Evolutionary conservation across 768 basidiomycete species (phyloP).

Genomic region (Rhizopogon vulgaris): DNA sequence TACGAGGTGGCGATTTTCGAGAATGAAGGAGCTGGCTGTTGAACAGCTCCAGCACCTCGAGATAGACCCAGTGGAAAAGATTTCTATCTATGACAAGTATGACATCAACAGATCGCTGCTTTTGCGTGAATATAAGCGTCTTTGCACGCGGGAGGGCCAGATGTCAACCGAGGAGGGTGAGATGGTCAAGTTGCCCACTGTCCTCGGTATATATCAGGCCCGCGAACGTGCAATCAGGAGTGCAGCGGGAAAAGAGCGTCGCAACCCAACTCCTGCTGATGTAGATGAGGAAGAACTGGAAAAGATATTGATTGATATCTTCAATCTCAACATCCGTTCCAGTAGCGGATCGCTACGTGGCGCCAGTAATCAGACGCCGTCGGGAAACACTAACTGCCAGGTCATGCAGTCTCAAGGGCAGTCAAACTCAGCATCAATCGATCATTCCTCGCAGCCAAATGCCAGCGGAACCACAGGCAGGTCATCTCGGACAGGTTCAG

Average conservation of each 20-base stretch:
- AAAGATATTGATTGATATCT: slow-evolving; percentile 26
- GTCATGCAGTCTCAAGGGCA: background rate
- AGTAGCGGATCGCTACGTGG: background rate
- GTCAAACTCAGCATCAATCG: background rate
- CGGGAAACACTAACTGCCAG: background rate
- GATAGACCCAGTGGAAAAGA: slow-evolving; percentile 45
- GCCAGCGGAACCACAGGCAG: background rate
- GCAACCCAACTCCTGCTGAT: slow-evolving; percentile 18
- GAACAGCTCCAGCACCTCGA: slow-evolving; percentile 46
- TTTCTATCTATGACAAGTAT: slow-evolving; percentile 52
- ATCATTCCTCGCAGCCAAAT: background rate
- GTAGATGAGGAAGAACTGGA: slow-evolving; percentile 22
- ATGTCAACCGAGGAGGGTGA: slow-evolving; percentile 51
- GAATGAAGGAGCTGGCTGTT: slow-evolving; percentile 45
- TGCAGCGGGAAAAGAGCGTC: slow-evolving; percentile 20
- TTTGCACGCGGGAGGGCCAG: slow-evolving; percentile 47
- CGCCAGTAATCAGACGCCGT: background rate
- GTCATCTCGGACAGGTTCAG: background rate
- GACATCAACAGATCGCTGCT: slow-evolving; percentile 43
- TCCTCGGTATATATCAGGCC: slow-evolving; percentile 45
- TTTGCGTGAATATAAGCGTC: slow-evolving; percentile 42
- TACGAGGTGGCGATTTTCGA: slow-evolving; percentile 46
- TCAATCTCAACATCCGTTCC: slow-evolving; percentile 14
- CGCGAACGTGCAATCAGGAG: slow-evolving; percentile 41
- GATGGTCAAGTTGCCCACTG: slow-evolving; percentile 49